phyloP scores from a whole-genome alignment of 1,284 basidiomycete species.

The Ceratobasidium sp. region DNA sequence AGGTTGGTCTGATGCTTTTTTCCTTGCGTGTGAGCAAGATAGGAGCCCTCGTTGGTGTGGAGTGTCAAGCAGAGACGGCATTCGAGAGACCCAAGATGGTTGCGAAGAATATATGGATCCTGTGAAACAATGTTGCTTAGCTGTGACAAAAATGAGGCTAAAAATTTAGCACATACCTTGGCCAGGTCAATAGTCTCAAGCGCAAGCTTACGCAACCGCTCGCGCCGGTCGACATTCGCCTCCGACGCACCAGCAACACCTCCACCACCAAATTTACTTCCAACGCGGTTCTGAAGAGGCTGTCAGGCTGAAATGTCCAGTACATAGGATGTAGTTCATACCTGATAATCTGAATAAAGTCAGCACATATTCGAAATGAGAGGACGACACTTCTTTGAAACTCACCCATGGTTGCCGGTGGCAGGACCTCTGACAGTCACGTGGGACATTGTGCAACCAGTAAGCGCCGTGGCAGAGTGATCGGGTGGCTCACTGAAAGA shows the following conservation, averaged over 20 bases:
- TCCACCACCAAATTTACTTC: constrained; percentile 94
- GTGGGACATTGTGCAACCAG: background rate
- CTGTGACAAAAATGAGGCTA: background rate
- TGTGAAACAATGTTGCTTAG: constrained; percentile 51
- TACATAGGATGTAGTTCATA: constrained; percentile 41
- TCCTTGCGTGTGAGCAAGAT: constrained; percentile 98
- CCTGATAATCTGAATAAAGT: constrained; percentile 53
- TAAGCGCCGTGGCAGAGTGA: background rate
- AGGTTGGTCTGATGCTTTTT: constrained; percentile 99
- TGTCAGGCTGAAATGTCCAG: background rate
- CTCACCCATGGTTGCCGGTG: constrained; percentile 36
- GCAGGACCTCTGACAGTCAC: background rate
- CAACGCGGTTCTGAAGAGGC: constrained; percentile 83
- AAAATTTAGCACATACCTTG: constrained; percentile 66
- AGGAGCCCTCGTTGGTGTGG: constrained; percentile 99
- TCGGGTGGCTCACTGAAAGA: background rate
- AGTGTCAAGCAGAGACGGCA: constrained; percentile 97
- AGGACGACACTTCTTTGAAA: background rate
- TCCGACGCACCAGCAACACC: constrained; percentile 93
- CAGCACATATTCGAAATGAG: background rate
- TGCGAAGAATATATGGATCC: constrained; percentile 99
- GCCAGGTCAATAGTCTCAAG: constrained; percentile 96
- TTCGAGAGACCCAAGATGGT: constrained; percentile 96
- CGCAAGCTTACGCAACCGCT: constrained; percentile 94
- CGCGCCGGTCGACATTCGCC: constrained; percentile 93